Conservation (phyloP, 2,329 filamentous ascomycete species). For the Sordariomycetes sp. region DNA sequence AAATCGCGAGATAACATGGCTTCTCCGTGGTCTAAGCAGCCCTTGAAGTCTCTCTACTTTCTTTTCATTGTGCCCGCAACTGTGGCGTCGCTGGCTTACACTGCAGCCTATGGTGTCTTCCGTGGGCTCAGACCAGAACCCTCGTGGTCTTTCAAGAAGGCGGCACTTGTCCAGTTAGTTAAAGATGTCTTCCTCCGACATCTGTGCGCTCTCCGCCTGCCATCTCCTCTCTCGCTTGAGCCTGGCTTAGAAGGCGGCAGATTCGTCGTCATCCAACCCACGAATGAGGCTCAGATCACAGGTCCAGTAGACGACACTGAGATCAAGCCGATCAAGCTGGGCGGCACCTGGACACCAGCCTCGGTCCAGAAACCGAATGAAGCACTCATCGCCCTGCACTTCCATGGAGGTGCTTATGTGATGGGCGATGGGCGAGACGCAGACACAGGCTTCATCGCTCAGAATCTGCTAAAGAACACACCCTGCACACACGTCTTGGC, state of each 20-base stretch:
- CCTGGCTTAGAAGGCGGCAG: background rate
- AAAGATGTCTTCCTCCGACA: no score
- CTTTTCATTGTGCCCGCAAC: no score
- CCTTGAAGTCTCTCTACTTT: no score
- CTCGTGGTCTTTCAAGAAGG: no score
- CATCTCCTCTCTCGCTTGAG: background rate
- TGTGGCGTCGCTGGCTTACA: no score
- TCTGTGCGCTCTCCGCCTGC: no score
- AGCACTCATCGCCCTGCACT: slow-evolving; percentile 11
- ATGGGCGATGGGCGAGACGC: slow-evolving; percentile 16
- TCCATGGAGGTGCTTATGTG: slow-evolving; percentile 21
- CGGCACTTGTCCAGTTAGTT: no score
- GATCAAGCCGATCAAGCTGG: background rate
- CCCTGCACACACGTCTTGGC: slow-evolving; percentile 13
- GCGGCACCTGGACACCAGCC: background rate
- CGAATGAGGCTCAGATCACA: background rate
- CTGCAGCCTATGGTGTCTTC: no score
- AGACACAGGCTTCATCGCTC: slow-evolving; percentile 14
- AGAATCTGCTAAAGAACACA: slow-evolving; percentile 11
- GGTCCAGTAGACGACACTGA: background rate
- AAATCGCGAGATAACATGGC: no score
- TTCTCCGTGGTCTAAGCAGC: no score
- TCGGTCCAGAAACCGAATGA: background rate
- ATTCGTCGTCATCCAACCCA: background rate
- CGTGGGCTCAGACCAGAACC: no score